A percentile compares a stretch with the other conserved stretches of the same genome.
Evolutionary conservation across 2,329 filamentous ascomycete genomes (phyloP).

Genomic region (Zymoseptoria pseudotritici): DNA sequence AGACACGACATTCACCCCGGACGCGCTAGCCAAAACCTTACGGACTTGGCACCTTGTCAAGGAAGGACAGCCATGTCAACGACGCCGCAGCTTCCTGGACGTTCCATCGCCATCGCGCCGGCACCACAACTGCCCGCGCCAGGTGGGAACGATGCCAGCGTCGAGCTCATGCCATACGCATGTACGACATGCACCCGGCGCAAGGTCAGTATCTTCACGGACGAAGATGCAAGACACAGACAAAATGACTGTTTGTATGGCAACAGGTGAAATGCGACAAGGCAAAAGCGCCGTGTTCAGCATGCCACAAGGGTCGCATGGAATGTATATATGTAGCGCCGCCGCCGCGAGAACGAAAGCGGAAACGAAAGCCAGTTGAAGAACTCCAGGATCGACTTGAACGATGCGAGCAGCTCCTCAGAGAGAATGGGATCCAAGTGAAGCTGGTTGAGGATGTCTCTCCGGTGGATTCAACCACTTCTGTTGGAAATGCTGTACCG

Average conservation of each 20-base stretch:
- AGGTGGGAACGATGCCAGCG: conserved; percentile 4
- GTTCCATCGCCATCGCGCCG: conserved; percentile 14
- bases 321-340: conserved; percentile 38
- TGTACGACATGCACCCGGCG: conserved; percentile 29
- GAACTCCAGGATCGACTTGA: conserved; percentile 32
- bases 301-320: conserved; percentile 29
- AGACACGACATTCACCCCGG: not conserved
- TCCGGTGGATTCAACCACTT: not conserved
- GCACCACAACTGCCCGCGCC: conserved; percentile 5
- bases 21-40: not conserved
- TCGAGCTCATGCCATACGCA: conserved; percentile 23
- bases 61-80: not conserved
- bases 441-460: not conserved
- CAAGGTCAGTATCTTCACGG: conserved; percentile 30
- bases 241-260: not conserved
- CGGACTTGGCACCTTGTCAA: not conserved
- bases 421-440: conserved; percentile 27
- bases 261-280: conserved; percentile 19
- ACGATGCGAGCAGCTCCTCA: conserved; percentile 35
- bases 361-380: conserved; percentile 32
- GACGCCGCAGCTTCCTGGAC: not conserved
- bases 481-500: not conserved
- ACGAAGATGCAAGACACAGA: not conserved
- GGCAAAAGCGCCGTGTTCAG: conserved; percentile 25
- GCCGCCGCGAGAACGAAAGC: conserved; percentile 26